Percentiles rank a stretch among this genome's conserved stretches.
Evolutionary conservation across 371 early-diverging fungal genomes (phyloP).

Genomic region (Circinella minor): DNA sequence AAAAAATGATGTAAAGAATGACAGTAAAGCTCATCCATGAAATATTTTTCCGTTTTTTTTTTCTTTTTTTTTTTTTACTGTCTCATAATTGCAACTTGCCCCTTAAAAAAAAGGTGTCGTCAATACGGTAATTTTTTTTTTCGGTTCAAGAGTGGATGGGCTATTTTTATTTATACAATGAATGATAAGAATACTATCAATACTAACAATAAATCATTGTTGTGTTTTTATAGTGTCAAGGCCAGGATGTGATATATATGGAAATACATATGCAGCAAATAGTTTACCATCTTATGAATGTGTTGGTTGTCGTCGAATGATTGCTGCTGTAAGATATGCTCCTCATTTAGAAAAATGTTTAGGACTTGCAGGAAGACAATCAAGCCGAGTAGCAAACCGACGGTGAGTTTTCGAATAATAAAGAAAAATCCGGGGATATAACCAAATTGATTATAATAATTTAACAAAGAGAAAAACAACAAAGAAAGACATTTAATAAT

Average conservation of each 20-base stretch:
- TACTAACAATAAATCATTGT: too few species aligned
- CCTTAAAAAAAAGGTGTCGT: conserved; percentile 22
- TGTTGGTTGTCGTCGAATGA: conserved; percentile 74
- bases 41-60: conserved; percentile 37
- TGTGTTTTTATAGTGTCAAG: conserved; percentile 31
- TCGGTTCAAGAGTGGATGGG: too few species aligned
- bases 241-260: conserved; percentile 76
- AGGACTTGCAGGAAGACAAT: conserved; percentile 77
- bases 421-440: not conserved
- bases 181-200: too few species aligned
- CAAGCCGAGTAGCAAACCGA: conserved; percentile 67
- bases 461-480: too few species aligned
- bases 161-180: too few species aligned
- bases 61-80: conserved; percentile 13
- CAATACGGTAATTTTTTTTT: conserved; percentile 30
- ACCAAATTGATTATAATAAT: too few species aligned
- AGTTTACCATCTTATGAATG: conserved; percentile 74
- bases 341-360: conserved; percentile 91
- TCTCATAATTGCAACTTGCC: not conserved
- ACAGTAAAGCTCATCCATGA: not conserved
- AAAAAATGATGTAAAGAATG: not conserved
- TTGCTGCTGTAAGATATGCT: conserved; percentile 84
- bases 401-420: conserved; percentile 34
- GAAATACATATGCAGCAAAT: conserved; percentile 62
- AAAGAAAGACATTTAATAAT: too few species aligned